Evolutionary conservation across 495 filamentous ascomycete genomes (phyloP).

Genomic region (Gamarada debralockiae): DNA sequence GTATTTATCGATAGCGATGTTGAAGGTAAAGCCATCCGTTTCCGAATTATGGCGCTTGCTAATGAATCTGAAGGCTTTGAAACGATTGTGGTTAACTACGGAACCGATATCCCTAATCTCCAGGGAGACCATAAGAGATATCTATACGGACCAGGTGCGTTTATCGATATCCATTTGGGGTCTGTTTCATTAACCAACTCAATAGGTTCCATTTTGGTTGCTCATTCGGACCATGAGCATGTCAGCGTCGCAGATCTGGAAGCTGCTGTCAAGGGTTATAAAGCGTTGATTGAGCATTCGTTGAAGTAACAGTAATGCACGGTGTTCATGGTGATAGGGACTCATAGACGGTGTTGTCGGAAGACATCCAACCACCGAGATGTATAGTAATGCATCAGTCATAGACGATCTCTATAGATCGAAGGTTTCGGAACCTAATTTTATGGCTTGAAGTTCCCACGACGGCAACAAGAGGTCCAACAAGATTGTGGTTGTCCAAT

Average conservation of each 20-base stretch:
- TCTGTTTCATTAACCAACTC: no score
- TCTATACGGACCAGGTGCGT: constrained; percentile 4
- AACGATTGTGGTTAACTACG: constrained; percentile 79
- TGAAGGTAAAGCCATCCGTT: constrained; percentile 41
- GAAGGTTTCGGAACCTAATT: no score
- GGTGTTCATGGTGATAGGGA: not conserved
- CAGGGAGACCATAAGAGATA: constrained; percentile 72
- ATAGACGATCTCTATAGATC: no score
- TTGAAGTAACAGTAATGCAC: constrained; percentile 28
- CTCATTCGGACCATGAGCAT: constrained; percentile 82
- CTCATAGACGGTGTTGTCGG: no score
- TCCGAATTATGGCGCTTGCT: not conserved
- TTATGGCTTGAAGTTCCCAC: no score
- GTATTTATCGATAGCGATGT: constrained; percentile 78
- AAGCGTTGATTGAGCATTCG: constrained; percentile 62
- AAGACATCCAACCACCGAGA: no score
- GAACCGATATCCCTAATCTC: constrained; percentile 84
- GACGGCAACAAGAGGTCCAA: no score
- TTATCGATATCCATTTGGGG: no score
- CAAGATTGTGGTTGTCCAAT: no score
- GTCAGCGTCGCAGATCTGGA: constrained; percentile 65
- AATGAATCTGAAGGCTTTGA: constrained; percentile 57
- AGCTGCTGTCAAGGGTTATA: constrained; percentile 67
- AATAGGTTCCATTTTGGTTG: constrained; percentile 75
- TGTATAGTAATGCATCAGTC: no score